Conservation (phyloP, 164 flowering plant genomes). For the Magnolia changhungtana region DNA sequence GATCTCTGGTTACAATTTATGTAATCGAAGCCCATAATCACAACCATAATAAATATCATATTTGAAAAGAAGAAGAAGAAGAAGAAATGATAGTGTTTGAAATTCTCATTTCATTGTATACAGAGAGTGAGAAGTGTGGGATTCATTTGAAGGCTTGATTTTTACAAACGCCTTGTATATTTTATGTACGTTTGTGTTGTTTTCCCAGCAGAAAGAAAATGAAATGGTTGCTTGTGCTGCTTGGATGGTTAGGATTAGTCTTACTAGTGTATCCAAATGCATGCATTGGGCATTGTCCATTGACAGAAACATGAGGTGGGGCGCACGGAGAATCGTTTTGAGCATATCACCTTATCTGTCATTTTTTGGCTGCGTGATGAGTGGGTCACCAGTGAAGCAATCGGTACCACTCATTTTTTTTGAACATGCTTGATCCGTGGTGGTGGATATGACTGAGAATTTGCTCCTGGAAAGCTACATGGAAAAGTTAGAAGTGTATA, state of each 20-base stretch:
- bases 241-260: not conserved
- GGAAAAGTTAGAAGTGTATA: no score
- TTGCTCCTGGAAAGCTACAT: no score
- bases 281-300: no score
- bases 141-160: not conserved
- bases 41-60: not conserved
- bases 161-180: not conserved
- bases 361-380: no score
- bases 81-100: not conserved
- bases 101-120: not conserved
- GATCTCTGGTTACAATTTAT: conserved; percentile 73
- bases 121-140: not conserved
- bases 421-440: no score
- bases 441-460: no score
- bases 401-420: no score
- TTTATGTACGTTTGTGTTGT: not conserved
- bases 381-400: no score
- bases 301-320: no score
- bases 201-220: not conserved
- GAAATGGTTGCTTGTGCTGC: not conserved
- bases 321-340: no score
- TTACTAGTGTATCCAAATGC: not conserved
- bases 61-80: not conserved
- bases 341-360: no score
- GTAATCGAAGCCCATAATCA: conserved; percentile 23